Evolutionary conservation across 805 yeast species (phyloP), one percentile per base, ranked within the genome.

Genomic region (Wickerhamiella domercqiae): DNA sequence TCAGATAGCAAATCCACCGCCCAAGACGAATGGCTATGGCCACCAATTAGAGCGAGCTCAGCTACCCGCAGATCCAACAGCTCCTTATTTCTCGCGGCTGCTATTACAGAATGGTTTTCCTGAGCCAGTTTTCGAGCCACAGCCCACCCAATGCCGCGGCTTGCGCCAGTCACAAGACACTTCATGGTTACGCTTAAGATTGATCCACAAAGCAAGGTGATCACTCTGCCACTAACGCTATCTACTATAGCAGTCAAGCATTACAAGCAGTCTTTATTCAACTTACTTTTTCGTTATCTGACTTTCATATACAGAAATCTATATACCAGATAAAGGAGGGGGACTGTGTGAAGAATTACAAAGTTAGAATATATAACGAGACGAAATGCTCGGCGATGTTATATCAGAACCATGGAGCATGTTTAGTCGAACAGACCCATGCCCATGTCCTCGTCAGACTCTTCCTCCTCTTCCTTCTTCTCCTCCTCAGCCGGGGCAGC

Each of bases 351-450:
- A n/a, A n/a, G n/a, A n/a, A n/a, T n/a, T n/a, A n/a, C n/a, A n/a
- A n/a, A n/a, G n/a, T n/a, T n/a, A n/a, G n/a, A n/a, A n/a, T n/a
- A n/a, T n/a, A n/a, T n/a, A n/a, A n/a, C n/a, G 13, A 24, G 26
- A 24, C 11, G 26, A 13, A 24, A 24, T 13, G 26, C 9, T 24
- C 13, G 13, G 11, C 11, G 26, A 9, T 24, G 9, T 24, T 24
- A 24, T 24, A 24, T 9, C 9, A 9, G 26, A 24, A 24, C 26
- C 26, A 13, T 9, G 26, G 26, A 24, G 13, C 26, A 9, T 24
- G 26, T 55, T 73, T 90, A 90, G 76, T 90, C 99, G 79, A 90
- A 90, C 67, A 90, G 79, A 75, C 94, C 94, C 78, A 78, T 75
- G 47, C 62, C 61, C 63, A 59, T 57, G 51, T 67, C 75, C 48